Conservation (phyloP, 257 asterid genomes). For the Cruciata laevipes region DNA sequence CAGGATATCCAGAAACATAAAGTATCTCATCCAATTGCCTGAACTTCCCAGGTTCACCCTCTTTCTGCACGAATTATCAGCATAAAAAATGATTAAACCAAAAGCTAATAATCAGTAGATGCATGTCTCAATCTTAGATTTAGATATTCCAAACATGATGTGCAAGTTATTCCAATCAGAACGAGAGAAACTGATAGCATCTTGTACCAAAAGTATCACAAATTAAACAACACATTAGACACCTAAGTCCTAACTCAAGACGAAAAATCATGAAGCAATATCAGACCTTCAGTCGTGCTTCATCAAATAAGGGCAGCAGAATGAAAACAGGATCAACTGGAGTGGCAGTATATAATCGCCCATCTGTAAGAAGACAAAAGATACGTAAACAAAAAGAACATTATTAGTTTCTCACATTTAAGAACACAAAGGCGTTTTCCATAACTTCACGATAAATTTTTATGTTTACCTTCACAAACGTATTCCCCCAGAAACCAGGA, state of each 20-base stretch:
- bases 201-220: background rate
- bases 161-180: background rate
- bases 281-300: slow-evolving; percentile 86
- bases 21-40: slow-evolving; percentile 88
- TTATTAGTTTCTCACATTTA: background rate
- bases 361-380: slow-evolving; percentile 42
- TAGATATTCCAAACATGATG: background rate
- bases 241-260: background rate
- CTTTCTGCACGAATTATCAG: slow-evolving; percentile 50
- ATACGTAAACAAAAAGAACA: slow-evolving; percentile 7
- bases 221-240: background rate
- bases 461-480: slow-evolving; percentile 71
- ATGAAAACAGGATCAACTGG: slow-evolving; percentile 90
- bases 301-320: slow-evolving; percentile 82
- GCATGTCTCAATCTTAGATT: background rate
- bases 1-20: slow-evolving; percentile 63
- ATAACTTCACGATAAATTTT: background rate
- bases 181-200: background rate
- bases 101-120: background rate
- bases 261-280: background rate
- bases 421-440: too few relatives aligned
- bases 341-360: slow-evolving; percentile 76
- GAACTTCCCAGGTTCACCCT: slow-evolving; percentile 77
- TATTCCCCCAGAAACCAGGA: slow-evolving; percentile 97
- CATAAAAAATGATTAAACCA: background rate